Conservation (phyloP, 305 asterid genomes). For the Striga hermonthica region DNA sequence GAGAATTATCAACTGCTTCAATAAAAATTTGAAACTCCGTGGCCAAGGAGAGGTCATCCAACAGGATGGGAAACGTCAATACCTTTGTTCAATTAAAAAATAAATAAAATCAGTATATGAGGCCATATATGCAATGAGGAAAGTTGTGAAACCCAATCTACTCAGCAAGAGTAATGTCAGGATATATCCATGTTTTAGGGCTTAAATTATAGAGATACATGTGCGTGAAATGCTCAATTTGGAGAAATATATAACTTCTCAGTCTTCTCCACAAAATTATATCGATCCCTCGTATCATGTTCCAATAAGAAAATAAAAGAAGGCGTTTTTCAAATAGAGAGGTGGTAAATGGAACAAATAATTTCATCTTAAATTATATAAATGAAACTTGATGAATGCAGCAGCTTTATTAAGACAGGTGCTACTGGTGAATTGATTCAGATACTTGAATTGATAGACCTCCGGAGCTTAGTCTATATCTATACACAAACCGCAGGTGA, state of each 20-base stretch:
- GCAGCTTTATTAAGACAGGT: not conserved
- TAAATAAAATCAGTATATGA: slow-evolving; percentile 16
- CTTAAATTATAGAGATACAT: slow-evolving; percentile 15
- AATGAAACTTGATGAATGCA: slow-evolving; percentile 7
- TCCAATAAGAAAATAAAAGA: slow-evolving; percentile 9
- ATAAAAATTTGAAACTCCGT: slow-evolving; percentile 74
- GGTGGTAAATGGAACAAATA: not conserved
- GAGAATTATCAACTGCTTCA: slow-evolving; percentile 85
- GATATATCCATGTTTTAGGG: slow-evolving; percentile 20
- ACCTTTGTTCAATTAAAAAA: slow-evolving; percentile 47
- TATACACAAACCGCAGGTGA: not conserved
- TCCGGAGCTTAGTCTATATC: slow-evolving; percentile 10
- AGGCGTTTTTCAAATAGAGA: slow-evolving; percentile 1
- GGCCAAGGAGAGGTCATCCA: slow-evolving; percentile 77
- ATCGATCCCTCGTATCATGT: not conserved
- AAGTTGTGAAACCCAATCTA: slow-evolving; percentile 24
- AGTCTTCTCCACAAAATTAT: slow-evolving; percentile 4
- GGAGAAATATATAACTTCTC: not conserved
- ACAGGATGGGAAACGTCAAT: slow-evolving; percentile 78
- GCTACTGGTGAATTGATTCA: slow-evolving; percentile 22
- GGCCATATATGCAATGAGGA: slow-evolving; percentile 27
- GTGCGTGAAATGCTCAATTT: slow-evolving; percentile 10
- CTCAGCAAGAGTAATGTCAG: slow-evolving; percentile 22
- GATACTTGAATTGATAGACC: not conserved
- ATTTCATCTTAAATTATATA: slow-evolving; percentile 8